Base-by-base conservation (phyloP, 805 yeast species). In the Ogataea nitratoaversa region DNA sequence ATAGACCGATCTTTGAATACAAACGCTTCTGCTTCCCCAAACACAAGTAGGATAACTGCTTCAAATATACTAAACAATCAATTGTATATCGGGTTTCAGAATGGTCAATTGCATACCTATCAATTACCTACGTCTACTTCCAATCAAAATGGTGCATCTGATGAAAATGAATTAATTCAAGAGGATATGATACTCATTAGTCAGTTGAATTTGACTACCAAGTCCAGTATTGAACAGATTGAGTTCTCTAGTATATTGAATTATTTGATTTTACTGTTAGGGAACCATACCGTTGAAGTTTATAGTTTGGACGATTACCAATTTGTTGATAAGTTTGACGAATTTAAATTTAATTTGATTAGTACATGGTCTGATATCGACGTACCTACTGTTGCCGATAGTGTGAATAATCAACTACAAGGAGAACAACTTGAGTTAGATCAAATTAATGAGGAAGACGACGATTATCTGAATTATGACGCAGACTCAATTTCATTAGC, bases 401-500 rank as follows among this genome's bases (percentile, higher is more conserved):
- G 16, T 4, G 48, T 19, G 14, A 19, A 19, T 6, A 11, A 11
- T 8, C 25, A 22, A 22, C 25, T 22, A 11, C 9, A 8, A 22
- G 11, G 9, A 8, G 25, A 22, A 22, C 9, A 22, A 22, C 25
- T 22, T 22, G 9, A 22, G 8, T 25, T 41, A 3, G 51, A 48
- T 23, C 32, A 39, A 2, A 30, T 48, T 5, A 46, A 40, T 31
- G 60, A 55, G 36, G 56, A 52, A 25, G 60, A 55, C 32, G 46
- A 44, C n/a, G 49, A 52, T 17, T 50, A 45, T 35, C 30, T 42
- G 32, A 40, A 43, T 27, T 20, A 38, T 4, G 39, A 46, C 13
- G 57, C 51, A 32, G 66, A 62, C 36, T 48, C 62, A 12, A 55
- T 62, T 14, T 60, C 66, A 2, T 39, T 62, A 30, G 65, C 65